These are phyloP conservation scores for Suillus sp. DNA, from an alignment of 768 basidiomycete genomes.

Conservation along the genomic window DNA sequence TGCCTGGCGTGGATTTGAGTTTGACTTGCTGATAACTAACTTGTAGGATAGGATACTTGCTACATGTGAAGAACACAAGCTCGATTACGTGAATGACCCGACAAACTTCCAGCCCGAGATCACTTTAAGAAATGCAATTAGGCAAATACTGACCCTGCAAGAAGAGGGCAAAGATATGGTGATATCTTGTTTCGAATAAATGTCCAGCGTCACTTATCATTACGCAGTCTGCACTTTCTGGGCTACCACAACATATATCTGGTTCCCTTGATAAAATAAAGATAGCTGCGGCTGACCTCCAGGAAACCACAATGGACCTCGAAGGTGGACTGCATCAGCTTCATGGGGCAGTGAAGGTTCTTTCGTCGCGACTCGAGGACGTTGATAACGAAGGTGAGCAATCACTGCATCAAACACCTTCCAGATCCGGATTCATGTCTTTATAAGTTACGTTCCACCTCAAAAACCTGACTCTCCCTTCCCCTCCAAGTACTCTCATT, in stretches of 20 bases:
- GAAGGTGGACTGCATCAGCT: conserved; percentile 39
- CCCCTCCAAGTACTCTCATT: conserved; percentile 53
- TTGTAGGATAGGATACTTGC: conserved; percentile 77
- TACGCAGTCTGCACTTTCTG: conserved; percentile 8
- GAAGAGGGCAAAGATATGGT: conserved; percentile 19
- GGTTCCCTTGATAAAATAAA: conserved; percentile 38
- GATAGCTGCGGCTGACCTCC: conserved; percentile 30
- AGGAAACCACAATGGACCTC: conserved; percentile 36
- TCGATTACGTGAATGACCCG: conserved; percentile 64
- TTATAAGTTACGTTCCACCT: conserved; percentile 46
- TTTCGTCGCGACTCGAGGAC: conserved; percentile 40
- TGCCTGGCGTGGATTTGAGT: background rate
- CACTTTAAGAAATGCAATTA: conserved; percentile 73
- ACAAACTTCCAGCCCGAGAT: conserved; percentile 77
- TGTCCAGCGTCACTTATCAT: conserved; percentile 7
- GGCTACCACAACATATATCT: conserved; percentile 34
- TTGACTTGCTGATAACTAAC: conserved; percentile 10
- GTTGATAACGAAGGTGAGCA: conserved; percentile 49
- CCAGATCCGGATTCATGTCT: conserved; percentile 11
- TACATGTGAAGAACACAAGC: conserved; percentile 64
- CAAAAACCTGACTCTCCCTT: conserved; percentile 38
- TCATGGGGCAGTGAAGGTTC: conserved; percentile 36
- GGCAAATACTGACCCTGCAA: conserved; percentile 42
- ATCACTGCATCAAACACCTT: background rate
- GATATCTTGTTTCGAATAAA: background rate